phyloP scores from a whole-genome alignment of 768 basidiomycete genomes.

The Chalciporus pseudorubinellus region DNA sequence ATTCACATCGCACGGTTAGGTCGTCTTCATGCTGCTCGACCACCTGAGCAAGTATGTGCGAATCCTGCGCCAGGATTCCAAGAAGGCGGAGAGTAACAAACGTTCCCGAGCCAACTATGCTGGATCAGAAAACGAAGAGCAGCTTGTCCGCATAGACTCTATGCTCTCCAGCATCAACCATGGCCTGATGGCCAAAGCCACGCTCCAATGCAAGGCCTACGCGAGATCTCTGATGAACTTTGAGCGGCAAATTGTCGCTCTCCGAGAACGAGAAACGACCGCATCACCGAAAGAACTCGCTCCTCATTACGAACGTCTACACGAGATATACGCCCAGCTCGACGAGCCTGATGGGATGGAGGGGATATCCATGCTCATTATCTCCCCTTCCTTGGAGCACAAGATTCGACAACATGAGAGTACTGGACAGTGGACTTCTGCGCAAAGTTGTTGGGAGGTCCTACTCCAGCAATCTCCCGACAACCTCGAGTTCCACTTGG shows the following conservation, averaged over 20 bases:
- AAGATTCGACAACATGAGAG: constrained; percentile 98
- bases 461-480: constrained; percentile 87
- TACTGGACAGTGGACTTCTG: constrained; percentile 95
- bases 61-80: constrained; percentile 62
- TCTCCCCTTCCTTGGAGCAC: constrained; percentile 89
- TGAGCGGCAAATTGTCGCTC: constrained; percentile 72
- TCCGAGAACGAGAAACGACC: constrained; percentile 40
- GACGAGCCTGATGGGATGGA: constrained; percentile 99
- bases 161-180: constrained; percentile 81
- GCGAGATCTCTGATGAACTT: constrained; percentile 94
- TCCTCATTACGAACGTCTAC: constrained; percentile 77
- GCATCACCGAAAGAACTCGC: constrained; percentile 44
- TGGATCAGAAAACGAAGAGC: constrained; percentile 47
- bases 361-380: constrained; percentile 84
- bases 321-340: constrained; percentile 93
- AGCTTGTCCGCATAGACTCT: constrained; percentile 73
- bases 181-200: constrained; percentile 88
- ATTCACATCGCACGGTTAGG: no score
- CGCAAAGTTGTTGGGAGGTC: constrained; percentile 99
- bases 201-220: constrained; percentile 91
- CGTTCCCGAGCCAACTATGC: constrained; percentile 42
- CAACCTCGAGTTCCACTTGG: constrained; percentile 85
- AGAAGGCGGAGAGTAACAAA: constrained; percentile 48
- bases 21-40: constrained; percentile 91
- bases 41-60: constrained; percentile 91